Evolutionary conservation across 495 filamentous ascomycete species (phyloP).

Genomic region (Daldinia decipiens): DNA sequence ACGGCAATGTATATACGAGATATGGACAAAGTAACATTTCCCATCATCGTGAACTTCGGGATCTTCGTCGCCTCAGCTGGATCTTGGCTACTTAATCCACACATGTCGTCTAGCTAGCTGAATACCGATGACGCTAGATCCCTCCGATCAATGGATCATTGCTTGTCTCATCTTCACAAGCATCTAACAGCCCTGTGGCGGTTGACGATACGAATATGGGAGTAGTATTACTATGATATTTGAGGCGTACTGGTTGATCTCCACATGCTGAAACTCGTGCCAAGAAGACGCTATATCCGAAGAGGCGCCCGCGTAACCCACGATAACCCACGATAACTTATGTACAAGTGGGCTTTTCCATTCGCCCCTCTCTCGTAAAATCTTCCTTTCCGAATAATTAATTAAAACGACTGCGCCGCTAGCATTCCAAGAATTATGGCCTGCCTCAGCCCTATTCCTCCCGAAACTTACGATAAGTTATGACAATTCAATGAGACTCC

Average conservation of each 20-base stretch:
- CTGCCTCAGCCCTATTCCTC: constrained; percentile 2
- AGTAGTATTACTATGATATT: constrained; percentile 9
- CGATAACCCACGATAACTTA: constrained; percentile 36
- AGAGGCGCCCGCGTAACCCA: constrained; percentile 34
- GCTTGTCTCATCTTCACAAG: constrained; percentile 24
- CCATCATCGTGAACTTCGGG: constrained; percentile 28
- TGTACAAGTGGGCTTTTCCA: constrained; percentile 1
- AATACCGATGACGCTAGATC: constrained; percentile 17
- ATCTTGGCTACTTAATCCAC: constrained; percentile 24
- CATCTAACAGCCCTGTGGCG: constrained; percentile 19
- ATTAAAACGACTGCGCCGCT: background rate
- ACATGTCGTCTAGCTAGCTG: background rate
- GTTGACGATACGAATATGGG: constrained; percentile 28
- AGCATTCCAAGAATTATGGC: background rate
- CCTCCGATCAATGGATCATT: constrained; percentile 21
- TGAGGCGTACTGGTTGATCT: constrained; percentile 25
- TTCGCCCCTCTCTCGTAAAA: background rate
- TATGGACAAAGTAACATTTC: background rate
- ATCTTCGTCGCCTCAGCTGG: constrained; percentile 25
- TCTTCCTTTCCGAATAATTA: background rate
- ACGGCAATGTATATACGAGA: background rate
- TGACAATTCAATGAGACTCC: background rate
- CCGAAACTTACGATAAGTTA: background rate
- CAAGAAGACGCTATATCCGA: constrained; percentile 26
- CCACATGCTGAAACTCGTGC: constrained; percentile 39